Evolutionary conservation across 2,329 filamentous ascomycete species (phyloP).

Genomic region (Verticillium nubilum): DNA sequence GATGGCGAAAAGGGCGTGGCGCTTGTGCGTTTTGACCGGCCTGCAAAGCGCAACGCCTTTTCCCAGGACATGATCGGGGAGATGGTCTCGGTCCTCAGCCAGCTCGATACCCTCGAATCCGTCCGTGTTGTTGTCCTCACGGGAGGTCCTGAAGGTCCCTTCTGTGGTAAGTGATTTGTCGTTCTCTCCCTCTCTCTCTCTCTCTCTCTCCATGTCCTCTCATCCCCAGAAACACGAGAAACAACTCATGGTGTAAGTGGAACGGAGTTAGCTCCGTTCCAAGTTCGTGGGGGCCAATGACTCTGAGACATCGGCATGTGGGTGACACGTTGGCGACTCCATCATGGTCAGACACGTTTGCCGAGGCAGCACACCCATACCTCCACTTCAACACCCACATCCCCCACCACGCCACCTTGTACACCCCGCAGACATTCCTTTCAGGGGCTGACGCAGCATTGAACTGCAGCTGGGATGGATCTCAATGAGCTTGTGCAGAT

Average conservation of each 20-base stretch:
- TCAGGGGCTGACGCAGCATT: not conserved
- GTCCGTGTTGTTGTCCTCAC: constrained; percentile 31
- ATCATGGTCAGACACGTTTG: not conserved
- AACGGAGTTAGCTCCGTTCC: not conserved
- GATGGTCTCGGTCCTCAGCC: constrained; percentile 22
- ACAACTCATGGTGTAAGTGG: not conserved
- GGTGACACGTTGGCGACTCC: not conserved
- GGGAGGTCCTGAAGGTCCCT: constrained; percentile 23
- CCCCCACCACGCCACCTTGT: too few species aligned
- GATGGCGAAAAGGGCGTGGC: constrained; percentile 9
- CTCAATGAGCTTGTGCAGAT: constrained; percentile 15
- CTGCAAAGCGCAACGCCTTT: constrained; percentile 53
- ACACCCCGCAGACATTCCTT: not conserved
- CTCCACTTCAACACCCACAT: not conserved
- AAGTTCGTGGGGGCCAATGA: not conserved
- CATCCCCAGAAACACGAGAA: constrained; percentile 1
- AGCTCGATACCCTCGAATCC: constrained; percentile 9
- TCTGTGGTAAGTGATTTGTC: constrained; percentile 24
- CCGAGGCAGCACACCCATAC: not conserved
- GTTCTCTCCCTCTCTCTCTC: not conserved
- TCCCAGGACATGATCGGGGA: constrained; percentile 44
- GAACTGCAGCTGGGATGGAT: constrained; percentile 12
- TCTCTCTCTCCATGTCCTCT: constrained; percentile 11
- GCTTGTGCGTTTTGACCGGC: constrained; percentile 30
- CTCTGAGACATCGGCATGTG: not conserved